Base-by-base conservation (phyloP, 1,139 yeast species). In the Candida sojae region DNA sequence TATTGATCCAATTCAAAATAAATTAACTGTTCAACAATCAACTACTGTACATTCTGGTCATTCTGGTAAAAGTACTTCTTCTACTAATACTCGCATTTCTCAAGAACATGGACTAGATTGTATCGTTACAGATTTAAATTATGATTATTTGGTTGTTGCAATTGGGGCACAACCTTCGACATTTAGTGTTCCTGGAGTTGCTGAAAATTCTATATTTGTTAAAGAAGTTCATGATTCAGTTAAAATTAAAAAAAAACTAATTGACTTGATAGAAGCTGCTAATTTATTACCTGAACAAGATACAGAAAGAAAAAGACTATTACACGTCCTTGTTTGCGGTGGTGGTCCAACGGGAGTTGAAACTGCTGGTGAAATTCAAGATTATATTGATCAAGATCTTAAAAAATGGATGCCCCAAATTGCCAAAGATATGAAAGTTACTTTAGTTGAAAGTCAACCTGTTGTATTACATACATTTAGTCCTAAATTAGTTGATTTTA, bases 261-360 rank as follows among this genome's bases (percentile, higher is more conserved):
- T 89, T 83, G 87, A 86, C 63, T 80, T 87, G 58, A 83, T 88
- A 61, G 96, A 88, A 71, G 84, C 86, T 55, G 96, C 96, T 40
- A 83, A 88, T 55, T 79, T 86, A 60, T 79, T 86, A 64, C 86
- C 91, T 39, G 73, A 77, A 54, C 84, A 80, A 50, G 90, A 86
- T 59, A 83, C 83, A 33, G 93, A 87, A 64, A 82, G 96, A 68
- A 83, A 84, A 73, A 79, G 95, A 65, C 76, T 89, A 58, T 77
- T 90, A 59, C 86, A 86, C 55, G 84, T 90, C 57, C 89, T 90
- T 50, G 93, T 90, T 51, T 93, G 92, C 54, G 97, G 97, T 59
- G 97, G 96, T 64, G 97, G 97, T 51, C 96, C 97, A 62, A 90
- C 97, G 44, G 97, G 97, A 70, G 96, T 90, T 51, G 97, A 90